These are phyloP conservation scores for Nymphaea thermarum DNA, from an alignment of 164 flowering plant genomes.

Conservation along the genomic window DNA sequence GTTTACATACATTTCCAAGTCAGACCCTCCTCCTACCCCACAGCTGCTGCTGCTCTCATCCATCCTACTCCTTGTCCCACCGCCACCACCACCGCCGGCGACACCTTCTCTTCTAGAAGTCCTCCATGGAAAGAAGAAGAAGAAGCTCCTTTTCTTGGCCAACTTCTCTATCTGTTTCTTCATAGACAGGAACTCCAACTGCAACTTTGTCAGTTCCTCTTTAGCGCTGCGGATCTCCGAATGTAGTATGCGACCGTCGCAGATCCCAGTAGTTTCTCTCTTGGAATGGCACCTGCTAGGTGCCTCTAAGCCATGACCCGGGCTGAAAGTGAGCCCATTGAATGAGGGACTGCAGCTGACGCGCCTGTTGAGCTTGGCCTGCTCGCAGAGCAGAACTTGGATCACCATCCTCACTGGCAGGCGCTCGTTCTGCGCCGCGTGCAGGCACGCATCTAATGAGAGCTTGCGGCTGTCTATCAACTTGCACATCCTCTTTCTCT, in stretches of 20 bases:
- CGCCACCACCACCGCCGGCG: too few species aligned
- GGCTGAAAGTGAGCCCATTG: neutral
- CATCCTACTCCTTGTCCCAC: too few species aligned
- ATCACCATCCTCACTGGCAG: constrained; percentile 61
- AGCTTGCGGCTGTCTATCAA: constrained; percentile 63
- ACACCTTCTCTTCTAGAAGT: too few species aligned
- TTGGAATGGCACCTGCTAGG: neutral
- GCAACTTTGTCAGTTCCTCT: neutral
- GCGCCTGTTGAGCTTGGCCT: constrained; percentile 5
- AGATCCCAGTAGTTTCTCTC: neutral
- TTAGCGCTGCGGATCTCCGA: neutral
- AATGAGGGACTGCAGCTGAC: too few species aligned
- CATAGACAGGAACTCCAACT: neutral
- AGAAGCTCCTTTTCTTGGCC: neutral
- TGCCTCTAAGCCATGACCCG: neutral
- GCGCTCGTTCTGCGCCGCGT: constrained; percentile 87
- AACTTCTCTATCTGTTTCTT: neutral
- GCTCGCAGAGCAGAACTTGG: constrained; percentile 57
- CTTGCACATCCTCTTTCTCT: constrained; percentile 24
- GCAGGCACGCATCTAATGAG: constrained; percentile 76
- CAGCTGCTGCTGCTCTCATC: too few species aligned
- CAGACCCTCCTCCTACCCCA: too few species aligned
- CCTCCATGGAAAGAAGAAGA: too few species aligned
- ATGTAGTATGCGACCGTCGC: neutral
- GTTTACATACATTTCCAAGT: too few species aligned